Base-by-base conservation (phyloP, 2,329 filamentous ascomycete species). In the Clonostachys rhizophaga region DNA sequence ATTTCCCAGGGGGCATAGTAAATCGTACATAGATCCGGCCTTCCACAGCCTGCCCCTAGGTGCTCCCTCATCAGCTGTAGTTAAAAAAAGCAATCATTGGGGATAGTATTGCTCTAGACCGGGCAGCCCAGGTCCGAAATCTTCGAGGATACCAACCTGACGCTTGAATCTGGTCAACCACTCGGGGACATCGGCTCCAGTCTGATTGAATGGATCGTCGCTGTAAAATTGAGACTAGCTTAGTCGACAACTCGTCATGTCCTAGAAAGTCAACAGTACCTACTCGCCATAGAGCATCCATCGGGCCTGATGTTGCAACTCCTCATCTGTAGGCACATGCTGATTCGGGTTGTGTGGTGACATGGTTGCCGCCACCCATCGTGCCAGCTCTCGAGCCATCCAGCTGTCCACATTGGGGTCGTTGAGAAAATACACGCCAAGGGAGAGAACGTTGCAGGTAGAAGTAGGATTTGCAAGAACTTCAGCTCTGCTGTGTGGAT, bases 161-260 rank as follows among this genome's bases (percentile, higher is more conserved):
- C 71, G 69, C 55, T 81, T 81, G 60, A 82, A 81, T 35, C 76
- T 70, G 34, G 70, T 66, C 3, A 82, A 60, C 78, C 78, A 81
- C 53, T 81, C 76, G 1, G 65, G 67, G 47, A 80, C 79, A 53
- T 81, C 78, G 5, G 78, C 78, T 0, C 74, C 71, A 0, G 78
- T 81, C 52, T 78, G 73, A 53, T 81, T 81, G 72, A 76, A 79
- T 4, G 75, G 75, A 51, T 81, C 78, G 45, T 80, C 78, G 20
- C 46, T 47, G 40, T 6, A 33, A 12, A 14, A 6, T 10, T 16
- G n/a, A 17, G 43, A n/a, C 30, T 18, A 45, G 16, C 10, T 8
- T n/a, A 44, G 17, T n/a, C 34, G n/a, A 34, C n/a, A 20, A 9
- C 9, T 39, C 18, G 18, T 18, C 18, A 18, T 18, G 18, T 18